Conservation (phyloP, 2,329 filamentous ascomycete genomes). For the Fusarium coffeatum region DNA sequence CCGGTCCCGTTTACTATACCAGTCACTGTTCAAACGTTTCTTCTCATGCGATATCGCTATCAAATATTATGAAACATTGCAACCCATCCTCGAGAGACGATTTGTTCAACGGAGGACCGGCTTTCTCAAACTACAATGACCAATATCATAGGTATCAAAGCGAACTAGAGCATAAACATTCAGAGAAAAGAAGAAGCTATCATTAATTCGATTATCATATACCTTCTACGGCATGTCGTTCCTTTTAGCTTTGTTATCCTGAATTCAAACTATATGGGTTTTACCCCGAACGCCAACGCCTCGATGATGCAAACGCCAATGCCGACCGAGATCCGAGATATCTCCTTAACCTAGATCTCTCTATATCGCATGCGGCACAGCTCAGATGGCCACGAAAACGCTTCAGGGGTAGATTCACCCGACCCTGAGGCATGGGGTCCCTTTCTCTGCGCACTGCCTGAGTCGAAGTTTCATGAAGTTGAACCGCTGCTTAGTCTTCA, state of each 20-base stretch:
- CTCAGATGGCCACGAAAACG: conserved; percentile 7
- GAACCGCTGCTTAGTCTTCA: conserved; percentile 1
- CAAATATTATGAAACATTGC: neutral
- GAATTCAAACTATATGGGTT: neutral
- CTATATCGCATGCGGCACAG: conserved; percentile 26
- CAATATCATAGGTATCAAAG: conserved; percentile 5
- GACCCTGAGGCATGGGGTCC: neutral
- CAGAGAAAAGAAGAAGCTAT: neutral
- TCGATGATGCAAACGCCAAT: conserved; percentile 21
- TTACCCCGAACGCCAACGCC: conserved; percentile 28
- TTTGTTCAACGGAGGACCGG: neutral
- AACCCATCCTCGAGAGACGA: neutral
- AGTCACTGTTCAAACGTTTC: conserved; percentile 4
- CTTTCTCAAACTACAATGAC: conserved; percentile 5
- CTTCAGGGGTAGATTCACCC: conserved; percentile 7
- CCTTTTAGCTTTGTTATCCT: conserved; percentile 1
- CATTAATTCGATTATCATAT: conserved; percentile 24
- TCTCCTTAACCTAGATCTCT: conserved; percentile 39
- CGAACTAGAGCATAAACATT: neutral
- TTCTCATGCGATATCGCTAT: neutral
- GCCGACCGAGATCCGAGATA: conserved; percentile 47
- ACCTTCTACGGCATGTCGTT: neutral
- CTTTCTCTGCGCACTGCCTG: neutral
- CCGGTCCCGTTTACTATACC: conserved; percentile 33
- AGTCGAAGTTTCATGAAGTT: neutral